A percentile compares a stretch with the other conserved stretches of the same genome.
These are phyloP conservation scores for Aspergillus asperescens DNA, from an alignment of 495 filamentous ascomycete species.

Conservation along the genomic window DNA sequence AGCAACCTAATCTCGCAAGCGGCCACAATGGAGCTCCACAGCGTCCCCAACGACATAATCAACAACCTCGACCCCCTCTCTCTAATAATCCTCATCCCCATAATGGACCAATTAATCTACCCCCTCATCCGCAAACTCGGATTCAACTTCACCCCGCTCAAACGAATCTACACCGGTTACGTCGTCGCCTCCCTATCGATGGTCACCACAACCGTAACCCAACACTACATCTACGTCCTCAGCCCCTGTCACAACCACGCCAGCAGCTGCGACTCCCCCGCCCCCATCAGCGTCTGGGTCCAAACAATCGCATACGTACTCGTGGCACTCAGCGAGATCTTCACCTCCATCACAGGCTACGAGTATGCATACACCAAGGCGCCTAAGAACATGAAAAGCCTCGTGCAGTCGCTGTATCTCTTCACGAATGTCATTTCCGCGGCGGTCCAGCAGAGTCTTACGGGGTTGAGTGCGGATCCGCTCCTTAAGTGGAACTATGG, in stretches of 20 bases:
- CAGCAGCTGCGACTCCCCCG: constrained; percentile 36
- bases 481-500: constrained; percentile 61
- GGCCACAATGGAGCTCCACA: constrained; percentile 44
- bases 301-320: constrained; percentile 59
- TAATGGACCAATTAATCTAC: constrained; percentile 62
- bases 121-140: constrained; percentile 53
- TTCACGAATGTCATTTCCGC: constrained; percentile 60
- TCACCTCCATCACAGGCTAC: constrained; percentile 54
- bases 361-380: constrained; percentile 46
- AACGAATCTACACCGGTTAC: constrained; percentile 64
- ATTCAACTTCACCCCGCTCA: constrained; percentile 61
- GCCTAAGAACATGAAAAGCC: constrained; percentile 33
- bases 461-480: constrained; percentile 57
- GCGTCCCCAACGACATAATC: constrained; percentile 64
- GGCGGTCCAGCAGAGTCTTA: constrained; percentile 59
- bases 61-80: constrained; percentile 65
- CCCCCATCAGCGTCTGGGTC: constrained; percentile 49
- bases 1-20: constrained; percentile 60
- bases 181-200: constrained; percentile 55
- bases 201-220: constrained; percentile 55
- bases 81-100: constrained; percentile 64
- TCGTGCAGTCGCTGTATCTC: constrained; percentile 55
- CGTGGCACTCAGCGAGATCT: constrained; percentile 61
- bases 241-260: constrained; percentile 48
- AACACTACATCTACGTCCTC: constrained; percentile 61